Evolutionary conservation across 768 basidiomycete species (phyloP), one percentile per base, ranked within the genome.

Genomic region (Fistulinella prunicolor): DNA sequence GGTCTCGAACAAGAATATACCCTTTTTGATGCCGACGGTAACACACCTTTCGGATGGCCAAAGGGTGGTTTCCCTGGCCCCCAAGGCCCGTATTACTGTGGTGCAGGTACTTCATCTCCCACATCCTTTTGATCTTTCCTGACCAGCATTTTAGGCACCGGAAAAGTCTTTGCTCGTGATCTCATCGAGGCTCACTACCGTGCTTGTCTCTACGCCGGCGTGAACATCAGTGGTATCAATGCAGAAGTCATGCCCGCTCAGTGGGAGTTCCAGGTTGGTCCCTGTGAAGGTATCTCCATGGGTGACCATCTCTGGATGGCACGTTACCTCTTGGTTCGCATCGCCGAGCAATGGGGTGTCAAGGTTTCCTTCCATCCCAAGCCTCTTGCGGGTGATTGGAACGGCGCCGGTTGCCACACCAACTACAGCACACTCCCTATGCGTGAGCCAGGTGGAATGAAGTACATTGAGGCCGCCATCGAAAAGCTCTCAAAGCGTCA

Each of bases 251-350:
- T 98, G 95, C 95, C 96, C 14, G 85, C 94, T 47, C 96, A 99
- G 70, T 99, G 96, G 96, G 96, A 99, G 75, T 99, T 95, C 88
- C 96, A 99, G 72, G 93, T 99, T 59, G 95, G 96, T 44, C 96
- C 96, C 24, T 98, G 95, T 62, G 88, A 90, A 68, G 96, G 96
- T 46, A 97, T 98, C 69, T 78, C 86, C 50, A 95, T 98, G 93
- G 96, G 96, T 59, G 96, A 99, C 70, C 95, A 99, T 73, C 85
- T 99, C 60, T 96, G 94, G 93, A 93, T 98, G 83, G 92, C 96
- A 30, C 90, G 96, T 58, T 99, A 87, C 78, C 87, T 99, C 59
- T 85, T 98, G 61, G 70, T 92, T 65, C 89, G 96, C 58, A 86
- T 96, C 58, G 94, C 95, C 57, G 96, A 98, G 73, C 94, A 97